Conservation (phyloP, 2,329 filamentous ascomycete genomes). For the Aquanectria penicillioides region DNA sequence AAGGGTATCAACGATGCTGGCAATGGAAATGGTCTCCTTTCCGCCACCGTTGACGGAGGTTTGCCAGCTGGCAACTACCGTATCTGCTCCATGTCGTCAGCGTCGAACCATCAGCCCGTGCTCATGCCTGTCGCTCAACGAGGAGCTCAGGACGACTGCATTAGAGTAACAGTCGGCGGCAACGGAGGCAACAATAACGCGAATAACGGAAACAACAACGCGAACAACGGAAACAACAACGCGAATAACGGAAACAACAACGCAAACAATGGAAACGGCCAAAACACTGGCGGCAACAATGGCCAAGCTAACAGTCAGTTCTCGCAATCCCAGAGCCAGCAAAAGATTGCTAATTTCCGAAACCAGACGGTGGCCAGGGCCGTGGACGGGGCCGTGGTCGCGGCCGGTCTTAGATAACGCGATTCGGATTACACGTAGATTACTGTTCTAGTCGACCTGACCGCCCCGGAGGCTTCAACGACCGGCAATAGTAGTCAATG, state of each 20-base stretch:
- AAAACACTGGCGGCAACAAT: constrained; percentile 21
- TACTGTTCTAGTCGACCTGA: neutral
- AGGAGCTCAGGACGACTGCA: constrained; percentile 73
- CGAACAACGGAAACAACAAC: constrained; percentile 20
- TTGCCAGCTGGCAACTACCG: constrained; percentile 72
- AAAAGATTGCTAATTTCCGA: neutral
- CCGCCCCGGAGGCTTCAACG: neutral
- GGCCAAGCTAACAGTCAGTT: constrained; percentile 14
- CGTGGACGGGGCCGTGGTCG: constrained; percentile 3
- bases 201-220: constrained; percentile 29
- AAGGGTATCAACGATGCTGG: constrained; percentile 73
- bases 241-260: constrained; percentile 20
- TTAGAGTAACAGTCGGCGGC: constrained; percentile 65
- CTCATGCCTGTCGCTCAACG: constrained; percentile 74
- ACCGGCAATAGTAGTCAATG: neutral
- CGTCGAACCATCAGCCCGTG: constrained; percentile 74
- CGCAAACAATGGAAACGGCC: constrained; percentile 21
- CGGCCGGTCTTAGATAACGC: neutral
- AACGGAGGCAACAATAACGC: constrained; percentile 34
- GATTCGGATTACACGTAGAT: neutral
- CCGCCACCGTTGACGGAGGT: constrained; percentile 64
- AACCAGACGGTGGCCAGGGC: constrained; percentile 1
- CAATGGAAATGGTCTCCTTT: constrained; percentile 63
- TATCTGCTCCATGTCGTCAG: constrained; percentile 69
- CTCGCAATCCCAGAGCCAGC: too few relatives aligned